A percentile compares a stretch with the other conserved stretches of the same genome.
Evolutionary conservation across 2,329 filamentous ascomycete genomes (phyloP).

Genomic region (Macrophomina pseudophaseolina): DNA sequence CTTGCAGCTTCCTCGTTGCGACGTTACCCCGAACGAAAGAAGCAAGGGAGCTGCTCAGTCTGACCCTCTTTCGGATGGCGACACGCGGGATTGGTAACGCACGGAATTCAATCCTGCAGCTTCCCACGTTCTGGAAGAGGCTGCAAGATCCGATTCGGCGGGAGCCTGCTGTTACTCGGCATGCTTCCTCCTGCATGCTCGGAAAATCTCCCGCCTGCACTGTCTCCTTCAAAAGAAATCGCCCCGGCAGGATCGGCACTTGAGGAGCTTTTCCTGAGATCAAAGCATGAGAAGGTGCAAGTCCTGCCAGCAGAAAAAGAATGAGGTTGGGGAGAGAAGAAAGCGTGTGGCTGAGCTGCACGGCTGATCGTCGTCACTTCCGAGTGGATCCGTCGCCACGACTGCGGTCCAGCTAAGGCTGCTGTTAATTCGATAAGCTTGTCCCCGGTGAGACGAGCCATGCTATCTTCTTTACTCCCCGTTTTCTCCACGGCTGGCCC

Average conservation of each 20-base stretch:
- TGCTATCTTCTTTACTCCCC: neutral
- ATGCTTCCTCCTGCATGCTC: neutral
- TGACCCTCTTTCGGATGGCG: neutral
- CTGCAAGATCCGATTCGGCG: neutral
- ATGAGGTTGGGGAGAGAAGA: conserved; percentile 1
- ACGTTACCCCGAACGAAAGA: conserved; percentile 6
- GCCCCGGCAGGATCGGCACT: neutral
- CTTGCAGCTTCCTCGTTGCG: neutral
- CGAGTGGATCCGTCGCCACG: neutral
- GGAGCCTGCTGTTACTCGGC: neutral
- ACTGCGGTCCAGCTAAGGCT: neutral
- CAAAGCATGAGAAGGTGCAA: neutral
- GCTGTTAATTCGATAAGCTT: neutral
- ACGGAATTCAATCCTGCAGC: neutral
- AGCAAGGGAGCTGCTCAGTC: neutral
- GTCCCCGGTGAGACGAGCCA: neutral
- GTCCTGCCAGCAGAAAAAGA: neutral
- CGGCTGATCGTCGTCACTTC: too few species aligned
- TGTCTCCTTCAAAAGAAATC: neutral
- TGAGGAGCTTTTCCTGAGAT: neutral
- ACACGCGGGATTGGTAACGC: conserved; percentile 1
- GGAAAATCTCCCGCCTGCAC: neutral
- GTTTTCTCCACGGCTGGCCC: neutral
- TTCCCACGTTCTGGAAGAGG: conserved; percentile 20
- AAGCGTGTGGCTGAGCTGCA: conserved; percentile 1